phyloP scores from a whole-genome alignment of 2,329 filamentous ascomycete genomes.

The Huntiella moniliformis region DNA sequence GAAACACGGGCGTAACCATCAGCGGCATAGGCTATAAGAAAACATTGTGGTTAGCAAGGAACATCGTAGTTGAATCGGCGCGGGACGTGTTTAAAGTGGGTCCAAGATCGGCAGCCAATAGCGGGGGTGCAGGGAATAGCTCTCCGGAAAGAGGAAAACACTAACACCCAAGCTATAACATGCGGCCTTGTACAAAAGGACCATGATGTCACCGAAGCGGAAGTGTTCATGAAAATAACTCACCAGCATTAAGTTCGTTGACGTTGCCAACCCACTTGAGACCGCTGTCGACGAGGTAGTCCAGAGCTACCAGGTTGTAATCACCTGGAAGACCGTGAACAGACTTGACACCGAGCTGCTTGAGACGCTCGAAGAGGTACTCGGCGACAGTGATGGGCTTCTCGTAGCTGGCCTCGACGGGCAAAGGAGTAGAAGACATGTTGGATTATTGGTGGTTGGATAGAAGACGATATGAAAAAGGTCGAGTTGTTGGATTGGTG shows the following conservation, averaged over 20 bases:
- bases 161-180: not conserved
- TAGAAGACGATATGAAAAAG: not conserved
- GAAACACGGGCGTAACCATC: conserved; percentile 62
- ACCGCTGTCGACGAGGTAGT: conserved; percentile 40
- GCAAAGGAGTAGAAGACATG: conserved; percentile 1
- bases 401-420: conserved; percentile 18
- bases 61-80: not conserved
- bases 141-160: not conserved
- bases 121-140: not conserved
- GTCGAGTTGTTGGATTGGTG: not conserved
- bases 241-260: conserved; percentile 56
- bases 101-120: not conserved
- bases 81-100: not conserved
- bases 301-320: conserved; percentile 51
- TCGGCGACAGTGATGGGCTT: conserved; percentile 42
- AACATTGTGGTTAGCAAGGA: conserved; percentile 13
- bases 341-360: conserved; percentile 44
- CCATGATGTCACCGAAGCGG: not conserved
- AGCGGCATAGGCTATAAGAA: conserved; percentile 46
- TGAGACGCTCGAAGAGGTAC: conserved; percentile 47
- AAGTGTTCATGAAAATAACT: conserved; percentile 16
- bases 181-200: not conserved
- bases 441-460: not conserved
- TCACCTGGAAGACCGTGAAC: conserved; percentile 55
- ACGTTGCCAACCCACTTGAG: conserved; percentile 50